Evolutionary conservation across 2,329 filamentous ascomycete species (phyloP).

Genomic region (Volutella citrinella): DNA sequence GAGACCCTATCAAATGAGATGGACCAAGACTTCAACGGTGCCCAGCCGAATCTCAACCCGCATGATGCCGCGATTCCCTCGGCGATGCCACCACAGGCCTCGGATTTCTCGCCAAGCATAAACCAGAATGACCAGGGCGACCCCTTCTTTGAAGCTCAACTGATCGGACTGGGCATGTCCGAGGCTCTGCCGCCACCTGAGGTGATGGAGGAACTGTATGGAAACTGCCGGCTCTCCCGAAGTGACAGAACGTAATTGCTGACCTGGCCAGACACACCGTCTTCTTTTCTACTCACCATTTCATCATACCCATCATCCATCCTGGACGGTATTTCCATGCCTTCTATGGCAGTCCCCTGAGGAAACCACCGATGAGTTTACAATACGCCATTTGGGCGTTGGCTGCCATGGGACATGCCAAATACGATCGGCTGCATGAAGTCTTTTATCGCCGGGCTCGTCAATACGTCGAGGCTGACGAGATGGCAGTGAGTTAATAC

Average conservation of each 20-base stretch:
- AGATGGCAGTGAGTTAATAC: constrained; percentile 72
- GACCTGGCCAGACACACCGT: constrained; percentile 55
- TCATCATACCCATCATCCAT: constrained; percentile 74
- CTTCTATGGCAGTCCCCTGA: constrained; percentile 67
- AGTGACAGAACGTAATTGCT: not conserved
- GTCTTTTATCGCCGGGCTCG: constrained; percentile 79
- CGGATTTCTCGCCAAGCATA: too few species aligned
- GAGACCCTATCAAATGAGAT: constrained; percentile 9
- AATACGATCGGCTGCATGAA: constrained; percentile 69
- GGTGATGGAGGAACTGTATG: constrained; percentile 77
- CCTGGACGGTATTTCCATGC: constrained; percentile 70
- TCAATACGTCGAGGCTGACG: constrained; percentile 79
- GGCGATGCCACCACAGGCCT: too few species aligned
- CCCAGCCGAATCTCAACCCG: too few species aligned
- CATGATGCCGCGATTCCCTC: too few species aligned
- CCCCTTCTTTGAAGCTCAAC: constrained; percentile 28
- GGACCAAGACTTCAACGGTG: not conserved
- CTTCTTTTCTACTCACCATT: constrained; percentile 75
- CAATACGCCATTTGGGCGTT: constrained; percentile 88
- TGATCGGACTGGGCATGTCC: constrained; percentile 77
- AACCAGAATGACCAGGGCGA: too few species aligned
- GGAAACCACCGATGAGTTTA: constrained; percentile 77
- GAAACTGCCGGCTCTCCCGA: constrained; percentile 19
- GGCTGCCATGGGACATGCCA: constrained; percentile 67
- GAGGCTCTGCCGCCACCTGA: constrained; percentile 77